Evolutionary conservation across 1,139 yeast genomes (phyloP), one percentile per base, ranked within the genome.

Genomic region (Suhomyces yuchorum): DNA sequence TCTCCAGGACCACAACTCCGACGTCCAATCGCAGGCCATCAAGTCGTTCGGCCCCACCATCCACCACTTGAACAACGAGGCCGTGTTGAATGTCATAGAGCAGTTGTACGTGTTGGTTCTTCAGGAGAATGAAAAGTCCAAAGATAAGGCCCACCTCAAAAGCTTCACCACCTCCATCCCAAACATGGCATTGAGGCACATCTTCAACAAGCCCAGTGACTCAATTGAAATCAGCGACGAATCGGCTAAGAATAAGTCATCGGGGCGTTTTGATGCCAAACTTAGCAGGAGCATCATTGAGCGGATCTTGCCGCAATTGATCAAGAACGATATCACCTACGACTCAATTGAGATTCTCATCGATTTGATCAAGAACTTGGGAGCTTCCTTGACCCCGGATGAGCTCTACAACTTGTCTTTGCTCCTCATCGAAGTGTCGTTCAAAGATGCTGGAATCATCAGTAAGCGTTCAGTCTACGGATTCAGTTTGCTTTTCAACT

Each of bases 11-110:
- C 73, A 76, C 42, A 82, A 84, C 53, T 74, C 90, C 7, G 96
- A 89, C 57, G 95, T 90, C 1, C 90, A 88, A 60, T 84, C 82
- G 56, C 90, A 86, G 62, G 88, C 96, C 0, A 81, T 87, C 37
- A 68, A 83, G 73, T 62, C 84, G 70, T 75, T 84, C 56, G 75
- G 72, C 22, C 71, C 74, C 12, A 57, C 73, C 42, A 60, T 71
- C n/a, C 62, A 61, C 38, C 67, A 58, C 45, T 57, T 74, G 23
- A 56, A 64, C 36, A 58, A 62, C 37, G 61, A 60, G 1, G 62
- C 63, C 8, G 57, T 64, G 4, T 51, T 67, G 11, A 55, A 54
- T 15, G 57, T 71, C 17, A 55, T 74, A 14, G 51, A 52, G 14
- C 51, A 57, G 23, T 61, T 75, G 38, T 73, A 64, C 50, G 56